phyloP scores from a whole-genome alignment of 108 stramenopile species.

The Aurantiochytrium sp. region DNA sequence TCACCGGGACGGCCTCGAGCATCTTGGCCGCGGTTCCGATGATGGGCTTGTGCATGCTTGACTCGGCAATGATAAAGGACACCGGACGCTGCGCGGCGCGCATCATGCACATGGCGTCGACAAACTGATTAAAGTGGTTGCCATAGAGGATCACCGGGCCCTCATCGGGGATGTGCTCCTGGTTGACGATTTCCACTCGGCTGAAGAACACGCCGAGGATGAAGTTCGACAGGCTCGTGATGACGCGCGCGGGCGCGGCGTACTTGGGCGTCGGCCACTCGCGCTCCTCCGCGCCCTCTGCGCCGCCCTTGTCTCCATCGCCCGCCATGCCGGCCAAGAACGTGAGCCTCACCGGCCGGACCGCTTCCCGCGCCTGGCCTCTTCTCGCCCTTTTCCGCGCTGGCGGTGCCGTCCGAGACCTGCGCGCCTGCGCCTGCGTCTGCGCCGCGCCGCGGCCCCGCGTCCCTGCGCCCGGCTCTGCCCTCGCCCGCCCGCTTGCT shows the following conservation, averaged over 20 bases:
- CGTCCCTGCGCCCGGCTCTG: too few species aligned
- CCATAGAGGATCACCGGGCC: background rate
- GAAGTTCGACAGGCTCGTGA: background rate
- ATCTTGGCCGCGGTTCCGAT: conserved; percentile 40
- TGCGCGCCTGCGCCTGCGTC: too few species aligned
- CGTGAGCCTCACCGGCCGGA: background rate
- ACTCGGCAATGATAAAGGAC: conserved; percentile 48
- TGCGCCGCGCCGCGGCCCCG: too few species aligned
- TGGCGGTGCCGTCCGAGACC: too few species aligned
- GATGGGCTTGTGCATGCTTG: conserved; percentile 35
- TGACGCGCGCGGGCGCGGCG: background rate
- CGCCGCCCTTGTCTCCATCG: background rate
- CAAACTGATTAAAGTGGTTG: background rate
- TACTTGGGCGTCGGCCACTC: background rate
- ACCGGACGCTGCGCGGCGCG: conserved; percentile 23
- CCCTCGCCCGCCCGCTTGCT: too few species aligned
- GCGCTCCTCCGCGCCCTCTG: background rate
- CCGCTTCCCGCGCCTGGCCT: background rate
- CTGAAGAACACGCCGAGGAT: background rate
- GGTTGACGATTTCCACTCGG: background rate
- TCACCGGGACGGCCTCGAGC: conserved; percentile 41
- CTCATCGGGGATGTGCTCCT: background rate
- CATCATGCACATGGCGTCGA: background rate
- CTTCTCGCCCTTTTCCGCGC: background rate
- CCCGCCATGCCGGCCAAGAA: background rate